Evolutionary conservation across 805 yeast genomes (phyloP), one percentile per base, ranked within the genome.

Genomic region (Ogataea henricii): DNA sequence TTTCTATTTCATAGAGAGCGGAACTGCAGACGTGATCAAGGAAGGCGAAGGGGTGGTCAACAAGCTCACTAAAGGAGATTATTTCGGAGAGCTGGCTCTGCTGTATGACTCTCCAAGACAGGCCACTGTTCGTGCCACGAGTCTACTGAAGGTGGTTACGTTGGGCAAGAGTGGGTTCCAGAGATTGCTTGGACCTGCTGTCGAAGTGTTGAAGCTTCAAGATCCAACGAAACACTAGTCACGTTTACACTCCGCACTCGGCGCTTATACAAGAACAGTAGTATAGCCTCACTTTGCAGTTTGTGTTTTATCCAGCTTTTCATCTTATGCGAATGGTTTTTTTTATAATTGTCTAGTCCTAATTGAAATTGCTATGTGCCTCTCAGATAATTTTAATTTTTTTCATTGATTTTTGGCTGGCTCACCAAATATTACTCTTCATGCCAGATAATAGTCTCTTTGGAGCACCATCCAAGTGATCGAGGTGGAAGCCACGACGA

Each of bases 71-170:
- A 82, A 86, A 60, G 97, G 97, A 54, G 96, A 87, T 65, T 94
- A 94, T 71, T 94, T 94, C 67, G 99, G 99, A 56, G 99, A 94
- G 71, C 83, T 94, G 54, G 98, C 99, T 3, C 74, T 94, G 58
- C 76, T 94, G 58, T 87, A 91, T 60, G 96, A 94, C 64, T 73
- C 83, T 49, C 98, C 98, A 52, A 82, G 99, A 69, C 94, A 88
- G 64, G 99, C 99, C 26, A 86, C 96, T 4, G 94, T 94, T 32
- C 81, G 77, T 43, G 96, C 97, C 1, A 72, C 77, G 14, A 78
- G 85, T 43, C 74, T 75, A 35, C 83, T 94, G 23, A 87, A 87
- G 60, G 96, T 91, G 33, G 98, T 95, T n/a, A 85, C 94, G 3
- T 77, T 94, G 58, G 96, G 89, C 52, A 89, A 92, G 71, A 79